Evolutionary conservation across 192 early-diverging fungal species (phyloP).

Genomic region (Backusella circina): DNA sequence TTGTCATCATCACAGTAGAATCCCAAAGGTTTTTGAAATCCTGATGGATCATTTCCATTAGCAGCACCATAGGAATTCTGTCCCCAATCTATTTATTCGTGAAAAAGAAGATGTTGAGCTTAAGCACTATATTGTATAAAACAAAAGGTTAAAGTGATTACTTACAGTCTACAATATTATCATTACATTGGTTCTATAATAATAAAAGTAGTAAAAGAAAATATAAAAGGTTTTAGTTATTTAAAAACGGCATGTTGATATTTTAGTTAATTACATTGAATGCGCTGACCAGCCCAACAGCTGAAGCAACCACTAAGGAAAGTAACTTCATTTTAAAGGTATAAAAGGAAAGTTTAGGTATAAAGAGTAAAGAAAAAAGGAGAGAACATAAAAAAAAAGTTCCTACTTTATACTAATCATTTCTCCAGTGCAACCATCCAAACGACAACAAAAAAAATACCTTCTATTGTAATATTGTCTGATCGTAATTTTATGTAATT

Average conservation of each 20-base stretch:
- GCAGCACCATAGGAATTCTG: constrained; percentile 40
- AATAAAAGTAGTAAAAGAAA: neutral
- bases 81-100: constrained; percentile 30
- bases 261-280: neutral
- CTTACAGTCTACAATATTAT: constrained; percentile 33
- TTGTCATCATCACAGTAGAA: constrained; percentile 60
- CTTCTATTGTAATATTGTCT: neutral
- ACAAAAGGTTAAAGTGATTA: neutral
- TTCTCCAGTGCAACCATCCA: neutral
- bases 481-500: neutral
- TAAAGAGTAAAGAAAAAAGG: neutral
- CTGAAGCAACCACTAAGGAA: neutral
- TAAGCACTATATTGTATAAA: neutral
- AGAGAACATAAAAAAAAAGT: constrained; percentile 2
- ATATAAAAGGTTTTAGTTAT: neutral
- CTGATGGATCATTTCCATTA: constrained; percentile 21
- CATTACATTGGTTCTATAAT: constrained; percentile 28
- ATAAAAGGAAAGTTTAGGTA: neutral
- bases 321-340: neutral
- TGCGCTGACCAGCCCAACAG: neutral
- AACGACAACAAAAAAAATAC: neutral
- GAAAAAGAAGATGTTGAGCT: neutral
- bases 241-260: neutral
- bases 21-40: constrained; percentile 25
- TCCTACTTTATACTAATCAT: neutral